Percentiles rank a stretch among this genome's conserved stretches.
Conservation (phyloP, 139 green algal genomes). For the Micractinium sp. region DNA sequence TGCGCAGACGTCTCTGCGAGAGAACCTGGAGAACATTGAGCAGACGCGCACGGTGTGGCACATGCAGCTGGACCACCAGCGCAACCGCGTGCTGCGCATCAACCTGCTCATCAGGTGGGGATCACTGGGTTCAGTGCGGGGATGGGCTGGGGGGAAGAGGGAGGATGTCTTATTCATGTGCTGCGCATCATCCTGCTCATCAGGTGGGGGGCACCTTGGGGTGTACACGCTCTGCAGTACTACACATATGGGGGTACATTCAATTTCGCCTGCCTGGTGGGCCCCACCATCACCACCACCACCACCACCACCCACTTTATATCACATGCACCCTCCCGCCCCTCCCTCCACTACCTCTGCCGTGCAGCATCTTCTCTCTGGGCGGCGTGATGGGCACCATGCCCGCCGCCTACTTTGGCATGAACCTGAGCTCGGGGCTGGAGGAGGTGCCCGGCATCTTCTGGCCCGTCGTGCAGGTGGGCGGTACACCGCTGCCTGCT, state of each 20-base stretch:
- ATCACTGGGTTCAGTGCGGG: too few relatives aligned
- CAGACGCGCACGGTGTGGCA: slow-evolving; percentile 59
- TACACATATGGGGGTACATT: too few relatives aligned
- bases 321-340: too few relatives aligned
- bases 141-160: too few relatives aligned
- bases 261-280: too few relatives aligned
- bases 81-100: slow-evolving; percentile 65
- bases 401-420: slow-evolving; percentile 64
- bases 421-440: slow-evolving; percentile 60
- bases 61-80: slow-evolving; percentile 64
- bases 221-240: neutral
- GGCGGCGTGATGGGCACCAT: slow-evolving; percentile 45
- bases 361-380: slow-evolving; percentile 10
- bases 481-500: neutral
- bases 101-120: slow-evolving; percentile 53
- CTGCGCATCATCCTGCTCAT: neutral
- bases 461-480: slow-evolving; percentile 47
- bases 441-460: slow-evolving; percentile 51
- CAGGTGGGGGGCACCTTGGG: neutral
- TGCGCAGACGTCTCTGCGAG: slow-evolving; percentile 37
- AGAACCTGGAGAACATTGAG: slow-evolving; percentile 56
- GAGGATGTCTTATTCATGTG: too few relatives aligned
- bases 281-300: neutral
- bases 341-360: neutral
- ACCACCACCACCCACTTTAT: too few relatives aligned